Percentiles rank a stretch among this genome's conserved stretches.
These are phyloP conservation scores for Alternaria gaisen DNA, from an alignment of 2,329 filamentous ascomycete species.

Conservation along the genomic window DNA sequence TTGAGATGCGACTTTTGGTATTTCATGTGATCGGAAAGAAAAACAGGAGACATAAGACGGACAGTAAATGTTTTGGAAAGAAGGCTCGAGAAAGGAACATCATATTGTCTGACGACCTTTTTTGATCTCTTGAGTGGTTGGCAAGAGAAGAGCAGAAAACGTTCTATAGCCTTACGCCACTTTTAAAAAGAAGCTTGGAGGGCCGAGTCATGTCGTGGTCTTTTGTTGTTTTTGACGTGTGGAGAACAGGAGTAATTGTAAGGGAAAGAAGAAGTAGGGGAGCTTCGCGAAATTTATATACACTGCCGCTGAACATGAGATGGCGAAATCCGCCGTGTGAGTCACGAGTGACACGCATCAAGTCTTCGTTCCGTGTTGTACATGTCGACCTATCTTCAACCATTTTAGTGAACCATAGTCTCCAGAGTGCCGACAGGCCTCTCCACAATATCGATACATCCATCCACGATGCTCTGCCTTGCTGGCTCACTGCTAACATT, in stretches of 20 bases:
- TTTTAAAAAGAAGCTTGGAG: not conserved
- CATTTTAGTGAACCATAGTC: constrained; percentile 67
- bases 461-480: constrained; percentile 82
- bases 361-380: not conserved
- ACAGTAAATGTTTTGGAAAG: not conserved
- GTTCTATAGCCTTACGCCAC: too few relatives aligned
- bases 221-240: not conserved
- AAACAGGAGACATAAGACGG: not conserved
- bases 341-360: not conserved
- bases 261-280: not conserved
- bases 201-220: too few relatives aligned
- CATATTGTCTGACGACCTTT: accelerated
- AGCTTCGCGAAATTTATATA: not conserved
- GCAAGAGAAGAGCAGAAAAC: not conserved
- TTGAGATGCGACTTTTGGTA: too few relatives aligned
- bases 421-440: constrained; percentile 87
- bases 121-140: not conserved
- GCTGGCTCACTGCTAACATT: constrained; percentile 87
- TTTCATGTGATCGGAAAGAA: too few relatives aligned
- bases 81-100: not conserved
- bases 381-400: not conserved
- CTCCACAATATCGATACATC: constrained; percentile 87
- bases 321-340: not conserved
- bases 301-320: not conserved
- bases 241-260: not conserved